Evolutionary conservation across 164 flowering plant genomes (phyloP), one percentile per base, ranked within the genome.

Genomic region (Litsea cubeba): DNA sequence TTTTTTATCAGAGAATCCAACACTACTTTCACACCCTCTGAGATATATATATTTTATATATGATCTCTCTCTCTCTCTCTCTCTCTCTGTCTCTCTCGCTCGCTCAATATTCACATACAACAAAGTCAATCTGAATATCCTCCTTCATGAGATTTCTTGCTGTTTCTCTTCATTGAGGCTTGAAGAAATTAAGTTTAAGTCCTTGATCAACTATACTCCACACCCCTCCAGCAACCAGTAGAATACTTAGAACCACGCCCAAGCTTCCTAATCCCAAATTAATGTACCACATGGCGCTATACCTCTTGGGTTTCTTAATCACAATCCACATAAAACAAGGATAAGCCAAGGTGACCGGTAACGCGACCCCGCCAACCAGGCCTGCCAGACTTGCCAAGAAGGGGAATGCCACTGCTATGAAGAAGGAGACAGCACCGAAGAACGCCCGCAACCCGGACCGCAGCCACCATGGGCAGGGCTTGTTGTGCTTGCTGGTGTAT

Each of bases 301-400:
- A 81, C 50, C 12, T 68, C 79, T 86, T 75, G 0, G 93, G 94
- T 70, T 87, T 90, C 87, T 85, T 91, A 12, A 89, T 69, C 69
- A 79, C 67, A n/a, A 87, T 75, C 92, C 94, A 93, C 91, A 93
- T 91, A 80, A 90, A 90, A 80, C 98, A 93, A 10, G 98, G 98
- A 50, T 89, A 88, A 5, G 87, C 91, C 28, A 91, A 79, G 2
- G 95, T 91, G 40, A 93, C 82, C 0, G 98, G 94, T 71, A 90
- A 81, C 0, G 92, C 79, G 0, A 93, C 63, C 7, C 97, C 98
- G 58, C 97, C 91, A 0, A 94, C 74, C 1, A 92, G 76, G 24
- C 85, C 79, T 0, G 81, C 88, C 49, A 94, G 50, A 54, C 82
- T 81, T 1, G 76, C 70, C 70, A 94, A 72, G 80, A 92, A 92